Conservation (phyloP, 2,329 filamentous ascomycete genomes). For the Aspergillus caelatus region DNA sequence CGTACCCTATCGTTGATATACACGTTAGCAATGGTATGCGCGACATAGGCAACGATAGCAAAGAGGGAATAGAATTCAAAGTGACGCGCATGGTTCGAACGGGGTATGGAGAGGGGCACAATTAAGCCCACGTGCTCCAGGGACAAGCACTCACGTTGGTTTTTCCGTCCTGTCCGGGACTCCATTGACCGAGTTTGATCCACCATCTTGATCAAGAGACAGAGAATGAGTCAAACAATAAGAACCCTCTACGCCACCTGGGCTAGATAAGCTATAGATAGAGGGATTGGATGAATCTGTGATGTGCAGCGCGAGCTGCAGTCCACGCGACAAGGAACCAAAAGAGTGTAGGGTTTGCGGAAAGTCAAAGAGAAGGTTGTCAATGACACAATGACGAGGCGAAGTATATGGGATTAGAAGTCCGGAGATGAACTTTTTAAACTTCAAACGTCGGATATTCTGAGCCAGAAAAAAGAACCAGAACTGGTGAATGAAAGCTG, state of each 20-base stretch:
- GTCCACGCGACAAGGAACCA: conserved; percentile 19
- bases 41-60: neutral
- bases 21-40: conserved; percentile 23
- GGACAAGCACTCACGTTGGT: conserved; percentile 49
- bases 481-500: conserved; percentile 17
- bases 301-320: conserved; percentile 12
- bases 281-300: conserved; percentile 11
- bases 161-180: conserved; percentile 51
- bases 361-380: conserved; percentile 15
- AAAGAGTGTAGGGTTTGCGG: conserved; percentile 18
- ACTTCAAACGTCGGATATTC: conserved; percentile 15
- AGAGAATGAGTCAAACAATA: conserved; percentile 13
- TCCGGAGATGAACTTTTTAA: conserved; percentile 14
- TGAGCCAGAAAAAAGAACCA: conserved; percentile 13
- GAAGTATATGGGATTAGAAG: conserved; percentile 15
- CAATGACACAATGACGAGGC: conserved; percentile 14
- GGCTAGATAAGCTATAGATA: neutral
- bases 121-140: conserved; percentile 26
- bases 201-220: conserved; percentile 34
- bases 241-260: conserved; percentile 7
- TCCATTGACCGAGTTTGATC: conserved; percentile 50
- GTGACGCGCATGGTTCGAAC: neutral
- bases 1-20: conserved; percentile 69
- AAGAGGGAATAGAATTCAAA: neutral
- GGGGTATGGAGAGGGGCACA: neutral